Base-by-base conservation (phyloP, 768 basidiomycete genomes). In the Pilatotrama ljubarskyi region DNA sequence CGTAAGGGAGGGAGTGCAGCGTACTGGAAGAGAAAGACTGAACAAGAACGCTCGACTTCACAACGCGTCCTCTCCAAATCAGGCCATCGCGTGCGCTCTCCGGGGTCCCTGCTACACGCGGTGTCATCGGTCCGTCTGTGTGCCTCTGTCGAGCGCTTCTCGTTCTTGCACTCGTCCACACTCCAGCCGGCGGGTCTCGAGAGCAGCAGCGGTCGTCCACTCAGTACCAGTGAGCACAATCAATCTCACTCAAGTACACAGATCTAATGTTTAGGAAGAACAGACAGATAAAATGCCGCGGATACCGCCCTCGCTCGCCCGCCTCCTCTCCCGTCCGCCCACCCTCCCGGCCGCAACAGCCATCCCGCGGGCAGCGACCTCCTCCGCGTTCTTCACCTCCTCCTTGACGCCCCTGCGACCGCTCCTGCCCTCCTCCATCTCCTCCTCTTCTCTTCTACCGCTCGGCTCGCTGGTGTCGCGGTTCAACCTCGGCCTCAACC, bases 251-350 rank as follows among this genome's bases (percentile, higher is more conserved):
- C 20, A 3, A 26, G 38, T 7, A 43, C 15, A 22, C 2, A 29
- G 14, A 48, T 13, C 38, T 56, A 10, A 55, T 5, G 2, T 20
- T 1, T 14, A 14, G 2, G n/a, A n/a, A n/a, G n/a, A 2, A 9
- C 9, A 49, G 55, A 26, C 18, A 7, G 29, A 10, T 14, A 55
- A 0, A 7, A 70, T 71, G 70, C 70, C 70, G 26, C 66, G 70
- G 14, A 64, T 71, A 49, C 68, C 70, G 18, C 55, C 59, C 18
- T 65, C 68, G 53, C 67, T 71, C 47, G 58, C 61, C 15, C 58
- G 68, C 10, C 43, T 69, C 22, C 53, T 71, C 50, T 38, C 61
- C 14, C 60, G 63, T 24, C 67, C 65, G 2, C 70, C 66, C n/a
- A 43, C 61, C 2, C 61, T 64, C 3, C 58, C 58, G 1, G 29